Evolutionary conservation across 2,329 filamentous ascomycete genomes (phyloP).

Genomic region (Colletotrichum zoysiae): DNA sequence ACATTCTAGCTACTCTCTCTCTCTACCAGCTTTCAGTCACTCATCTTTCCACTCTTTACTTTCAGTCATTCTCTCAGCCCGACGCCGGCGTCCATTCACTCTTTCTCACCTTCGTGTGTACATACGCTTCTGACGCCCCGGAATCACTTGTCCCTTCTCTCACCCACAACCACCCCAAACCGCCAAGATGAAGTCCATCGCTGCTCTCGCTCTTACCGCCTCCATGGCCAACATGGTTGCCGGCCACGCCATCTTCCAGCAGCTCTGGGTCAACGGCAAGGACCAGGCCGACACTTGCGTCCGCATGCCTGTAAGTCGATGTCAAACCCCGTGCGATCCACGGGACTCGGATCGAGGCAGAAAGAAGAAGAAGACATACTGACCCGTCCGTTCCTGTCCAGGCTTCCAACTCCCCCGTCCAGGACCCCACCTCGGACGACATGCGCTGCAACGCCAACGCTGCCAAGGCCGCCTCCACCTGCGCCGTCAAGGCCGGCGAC

Average conservation of each 20-base stretch:
- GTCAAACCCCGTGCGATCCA: too few species aligned
- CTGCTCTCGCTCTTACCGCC: conserved; percentile 35
- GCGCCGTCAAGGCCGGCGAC: conserved; percentile 48
- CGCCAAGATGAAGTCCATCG: conserved; percentile 39
- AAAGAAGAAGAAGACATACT: too few species aligned
- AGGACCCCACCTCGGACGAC: conserved; percentile 54
- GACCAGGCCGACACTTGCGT: conserved; percentile 39
- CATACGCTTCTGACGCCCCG: conserved; percentile 34
- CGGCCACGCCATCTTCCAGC: conserved; percentile 65
- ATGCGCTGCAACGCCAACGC: conserved; percentile 58
- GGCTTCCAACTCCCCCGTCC: conserved; percentile 56
- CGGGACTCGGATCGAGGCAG: neutral
- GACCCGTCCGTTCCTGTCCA: neutral
- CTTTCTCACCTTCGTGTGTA: conserved; percentile 38
- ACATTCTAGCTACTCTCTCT: neutral
- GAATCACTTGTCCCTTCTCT: conserved; percentile 34
- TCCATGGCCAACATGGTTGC: conserved; percentile 42
- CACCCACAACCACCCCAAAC: conserved; percentile 12
- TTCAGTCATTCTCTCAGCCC: conserved; percentile 40
- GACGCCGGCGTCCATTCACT: conserved; percentile 41
- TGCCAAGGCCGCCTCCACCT: conserved; percentile 49
- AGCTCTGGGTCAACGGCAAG: conserved; percentile 59
- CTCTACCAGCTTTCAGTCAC: conserved; percentile 38
- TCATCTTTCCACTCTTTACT: conserved; percentile 40
- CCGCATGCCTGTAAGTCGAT: conserved; percentile 37